Evolutionary conservation across 352 stramenopile species (phyloP), one percentile per base, ranked within the genome.

Genomic region (Globisporangium cystogenes): DNA sequence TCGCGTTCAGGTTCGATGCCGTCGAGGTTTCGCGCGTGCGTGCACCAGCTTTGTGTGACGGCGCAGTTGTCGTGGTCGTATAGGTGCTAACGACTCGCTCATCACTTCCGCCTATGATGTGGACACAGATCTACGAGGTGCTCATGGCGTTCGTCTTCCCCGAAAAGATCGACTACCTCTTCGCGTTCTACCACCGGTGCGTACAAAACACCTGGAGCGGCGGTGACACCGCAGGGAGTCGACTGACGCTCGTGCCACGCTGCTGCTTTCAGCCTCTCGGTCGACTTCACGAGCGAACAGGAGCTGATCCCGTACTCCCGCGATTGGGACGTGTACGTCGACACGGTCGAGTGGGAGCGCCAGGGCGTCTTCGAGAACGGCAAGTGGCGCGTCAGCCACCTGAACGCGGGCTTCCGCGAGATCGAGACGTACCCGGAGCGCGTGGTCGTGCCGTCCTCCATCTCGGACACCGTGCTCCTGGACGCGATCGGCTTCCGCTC

Each of bases 381-480:
- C 27, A 77, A 80, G 37, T 93, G 82, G 82, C 65, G 82, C 31
- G 61, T 89, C 18, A 73, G 76, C 0, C 65, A 54, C 49, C 61
- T 83, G 33, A 93, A 93, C 51, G 60, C 81, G 35, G 74, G 68
- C 53, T 97, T 95, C 55, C 50, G 56, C 2, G 60, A 95, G 48
- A 98, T 95, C 55, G 72, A 91, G 24, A 97, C 90, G 26, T 99
- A 99, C 65, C 96, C 96, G 0, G 82, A 86, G 20, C 75, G 96
- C 7, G 62, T 99, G 35, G 82, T 97, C n/a, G 95, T 98, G 20
- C 96, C 96, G 7, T 53, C 80, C 4, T 79, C 69, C 15, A 78
- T 98, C 20, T 74, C 91, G 23, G 95, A 98, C 54, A 85, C 82
- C 43, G 69, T 96, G 35, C 67, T 98, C 4, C 31, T 67, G n/a